Evolutionary conservation across 75 land plant species (phyloP), one percentile per base, ranked within the genome.

Genomic region (Picea glauca): DNA sequence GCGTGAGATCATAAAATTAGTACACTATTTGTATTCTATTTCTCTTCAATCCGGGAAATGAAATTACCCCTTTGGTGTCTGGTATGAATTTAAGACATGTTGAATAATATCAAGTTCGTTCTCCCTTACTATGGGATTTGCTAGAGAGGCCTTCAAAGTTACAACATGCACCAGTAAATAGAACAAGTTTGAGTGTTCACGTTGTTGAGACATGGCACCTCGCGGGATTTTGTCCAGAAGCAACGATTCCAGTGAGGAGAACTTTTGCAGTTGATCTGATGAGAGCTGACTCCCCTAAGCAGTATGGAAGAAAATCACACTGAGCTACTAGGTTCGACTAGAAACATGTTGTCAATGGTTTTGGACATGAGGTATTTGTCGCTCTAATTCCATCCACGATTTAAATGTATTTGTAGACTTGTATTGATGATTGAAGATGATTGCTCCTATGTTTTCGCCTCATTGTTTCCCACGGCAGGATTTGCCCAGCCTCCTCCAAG

Each of bases 171-270:
- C 31, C 18, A 18, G 35, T 66, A 6, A 66, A 66, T 3, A 14
- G 20, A 66, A 66, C 43, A 32, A 66, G n/a, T 66, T 66, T 33
- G 3, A 66, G 43, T 66, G 40, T 66, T 6, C 70, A 66, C 5
- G 5, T 40, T 66, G 43, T 40, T 85, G 91, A 93, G 83, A 81
- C 80, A 58, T 93, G 96, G 96, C 93, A 88, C 56, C 61, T 12
- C 86, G 67, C 38, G 26, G 91, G 93, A 4, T 62, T 81, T 58
- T 95, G 98, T 84, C 98, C 98, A 9, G 83, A 83, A 79, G 98
- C 96, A 58, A 93, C 96, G 5, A 75, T 95, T 50, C 96, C 98
- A 20, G 86, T 95, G n/a, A 83, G 93, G 58, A 86, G 98, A 80
- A 93, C 90, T 1, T 86, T 81, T 35, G 82, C 84, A 56, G 77